Base-by-base conservation (phyloP, 768 basidiomycete species). In the Naganishia onofrii region DNA sequence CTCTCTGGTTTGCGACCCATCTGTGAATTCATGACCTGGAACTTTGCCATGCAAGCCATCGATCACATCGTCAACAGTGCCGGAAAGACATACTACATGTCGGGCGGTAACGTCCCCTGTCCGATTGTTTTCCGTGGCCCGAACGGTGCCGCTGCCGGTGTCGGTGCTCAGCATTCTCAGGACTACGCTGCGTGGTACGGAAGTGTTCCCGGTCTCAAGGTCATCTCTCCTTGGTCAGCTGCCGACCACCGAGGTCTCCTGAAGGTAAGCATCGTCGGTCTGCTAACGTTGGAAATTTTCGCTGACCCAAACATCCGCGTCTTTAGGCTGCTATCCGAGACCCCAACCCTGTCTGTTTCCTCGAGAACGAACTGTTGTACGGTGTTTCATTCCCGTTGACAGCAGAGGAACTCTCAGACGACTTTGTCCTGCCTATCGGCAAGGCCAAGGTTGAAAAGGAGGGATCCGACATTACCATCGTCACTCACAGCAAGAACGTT, bases 1-100 rank as follows among this genome's bases (percentile, higher is more conserved):
- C 86, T 98, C 42, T 88, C 92, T 76, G 96, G 96, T 78, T 87
- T 99, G 68, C 87, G 94, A 75, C 96, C 96, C 71, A 86, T 99
- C 78, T 97, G 94, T 86, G 95, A 98, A 85, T 99, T 97, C 85
- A 98, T 97, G 95, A 98, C 95, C 19, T 98, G 95, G 86, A 98
- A 99, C 86, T 98, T 99, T 81, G 95, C 95, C 74, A 99, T 98
- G 95, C 82, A 84, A 81, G 94, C 96, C 70, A 98, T 99, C 81
- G 96, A 99, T 84, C 96, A 99, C 79, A 99, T 99, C 73, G 93
- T 99, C 83, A 99, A 99, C 86, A 98, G 96, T n/a, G 96, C 90
- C 68, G 96, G 92, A 71, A 99, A 98, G 85, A 99, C 96, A 4
- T 94, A 97, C 83, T 99, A 99, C 87, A 99, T 99, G 96, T 98